These are phyloP conservation scores for Avicennia marina DNA, from an alignment of 257 asterid species.

Conservation along the genomic window DNA sequence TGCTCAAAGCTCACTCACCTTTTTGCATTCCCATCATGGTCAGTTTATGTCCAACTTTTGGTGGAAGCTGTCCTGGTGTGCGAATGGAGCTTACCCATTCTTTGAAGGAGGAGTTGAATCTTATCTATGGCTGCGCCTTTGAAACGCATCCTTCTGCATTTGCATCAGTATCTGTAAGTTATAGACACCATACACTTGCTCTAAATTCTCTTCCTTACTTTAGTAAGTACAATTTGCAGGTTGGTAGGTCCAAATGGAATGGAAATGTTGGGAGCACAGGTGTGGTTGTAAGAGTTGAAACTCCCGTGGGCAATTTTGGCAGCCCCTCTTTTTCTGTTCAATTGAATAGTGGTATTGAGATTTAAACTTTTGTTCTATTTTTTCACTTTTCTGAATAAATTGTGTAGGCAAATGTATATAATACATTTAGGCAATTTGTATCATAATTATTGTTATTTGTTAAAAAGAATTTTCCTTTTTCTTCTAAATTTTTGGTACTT, in stretches of 20 bases:
- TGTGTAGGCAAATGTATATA: no score
- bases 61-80: constrained; percentile 84
- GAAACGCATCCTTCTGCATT: constrained; percentile 67
- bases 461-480: no score
- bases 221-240: no score
- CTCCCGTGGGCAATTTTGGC: constrained; percentile 64
- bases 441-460: no score
- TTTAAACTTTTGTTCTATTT: constrained; percentile 24
- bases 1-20: no score
- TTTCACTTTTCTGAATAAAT: constrained; percentile 6
- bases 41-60: constrained; percentile 85
- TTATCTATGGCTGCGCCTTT: constrained; percentile 74
- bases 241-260: constrained; percentile 95
- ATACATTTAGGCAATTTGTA: no score
- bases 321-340: constrained; percentile 80
- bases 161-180: constrained; percentile 85
- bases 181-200: no score
- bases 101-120: constrained; percentile 73
- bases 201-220: no score
- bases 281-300: constrained; percentile 70
- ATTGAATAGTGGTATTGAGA: constrained; percentile 83
- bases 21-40: no score
- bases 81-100: constrained; percentile 81
- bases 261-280: constrained; percentile 90
- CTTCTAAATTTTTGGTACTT: no score